Base-by-base conservation (phyloP, 2,329 filamentous ascomycete genomes). In the Botrytis sinoallii region DNA sequence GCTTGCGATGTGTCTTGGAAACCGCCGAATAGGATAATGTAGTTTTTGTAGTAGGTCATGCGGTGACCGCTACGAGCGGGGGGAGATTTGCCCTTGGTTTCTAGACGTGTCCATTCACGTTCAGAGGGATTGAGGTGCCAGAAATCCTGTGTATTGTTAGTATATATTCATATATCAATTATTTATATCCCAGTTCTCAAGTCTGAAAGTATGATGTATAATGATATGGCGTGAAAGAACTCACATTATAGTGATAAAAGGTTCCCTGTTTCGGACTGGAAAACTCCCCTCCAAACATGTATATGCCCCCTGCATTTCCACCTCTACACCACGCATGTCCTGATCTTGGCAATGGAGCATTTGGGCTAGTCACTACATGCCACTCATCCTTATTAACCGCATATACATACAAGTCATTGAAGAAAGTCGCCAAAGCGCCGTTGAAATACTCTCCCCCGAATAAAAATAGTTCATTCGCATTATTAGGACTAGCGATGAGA, bases 381-480 rank as follows among this genome's bases (percentile, higher is more conserved):
- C 96, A 99, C 82, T 96, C 92, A 83, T 97, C 93, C 76, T 91
- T 89, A 83, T 93, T 92, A 82, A 94, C 92, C 83, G 96, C 88
- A 83, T 91, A 91, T 77, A 91, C 85, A 83, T 90, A 86, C 79
- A 91, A 82, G 80, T 91, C 89, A 80, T 91, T 90, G 82, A 87
- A 91, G 82, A 91, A 91, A 67, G 88, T 89, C 5, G 95, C 96
- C 73, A 96, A 85, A 3, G 93, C 92, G 7, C 96, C 96, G 83
- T 98, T 97, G 84, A 94, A 98, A 81, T 95, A 97, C 85, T 99
- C 96, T 77, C 96, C 96, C 25, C 95, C 96, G 82, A 97, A 99
- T 8, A 98, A 85, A 77, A 98, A 90, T 73, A 99, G 84, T 81
- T 97, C 94, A 83, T 96, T 97, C 79, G 88, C 89, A 83, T 97